Evolutionary conservation across 306 rosid species (phyloP), one percentile per base, ranked within the genome.

Genomic region (Pterocarpus macrocarpus): DNA sequence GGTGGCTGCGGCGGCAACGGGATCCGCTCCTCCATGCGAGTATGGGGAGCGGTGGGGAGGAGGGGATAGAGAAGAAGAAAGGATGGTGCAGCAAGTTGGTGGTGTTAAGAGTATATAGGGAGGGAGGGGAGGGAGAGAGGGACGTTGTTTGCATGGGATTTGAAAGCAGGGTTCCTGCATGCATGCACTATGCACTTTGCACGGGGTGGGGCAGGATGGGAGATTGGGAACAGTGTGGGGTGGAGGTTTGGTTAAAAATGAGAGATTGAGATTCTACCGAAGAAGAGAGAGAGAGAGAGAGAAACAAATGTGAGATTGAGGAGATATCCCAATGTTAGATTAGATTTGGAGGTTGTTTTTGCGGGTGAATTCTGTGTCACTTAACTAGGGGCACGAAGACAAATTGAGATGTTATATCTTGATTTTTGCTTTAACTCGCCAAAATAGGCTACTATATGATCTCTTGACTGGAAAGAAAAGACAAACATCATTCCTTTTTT

Each of bases 11-110:
- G 28, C 28, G 28, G 28, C 28, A 22, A 22, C 7, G 30, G 61
- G 16, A 5, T 73, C 90, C 88, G 84, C 89, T 88, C 90, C 92
- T 85, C 89, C 92, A 88, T 88, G 61, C 81, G 64, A 64, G 56
- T 80, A 82, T 84, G 90, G 84, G 86, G 80, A 85, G 87, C 83
- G 86, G 84, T 34, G 72, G 69, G 28, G 28, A 22, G 28, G 53
- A 10, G 22, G 65, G 52, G 33, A 43, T 12, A 59, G 74, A 65
- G 66, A 39, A 57, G 4, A 16, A 50, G 77, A 4, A 41, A 79
- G 66, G 62, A 16, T 36, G 56, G 61, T 3, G 75, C 39, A 17
- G 66, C 7, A 61, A 6, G 12, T 2, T 67, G 44, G 13, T 53
- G 53, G 15, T 15, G 44, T 63, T 47, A 34, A n/a, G n/a, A n/a